phyloP scores from a whole-genome alignment of 371 early-diverging fungal species.

The Haplosporangium sp. region DNA sequence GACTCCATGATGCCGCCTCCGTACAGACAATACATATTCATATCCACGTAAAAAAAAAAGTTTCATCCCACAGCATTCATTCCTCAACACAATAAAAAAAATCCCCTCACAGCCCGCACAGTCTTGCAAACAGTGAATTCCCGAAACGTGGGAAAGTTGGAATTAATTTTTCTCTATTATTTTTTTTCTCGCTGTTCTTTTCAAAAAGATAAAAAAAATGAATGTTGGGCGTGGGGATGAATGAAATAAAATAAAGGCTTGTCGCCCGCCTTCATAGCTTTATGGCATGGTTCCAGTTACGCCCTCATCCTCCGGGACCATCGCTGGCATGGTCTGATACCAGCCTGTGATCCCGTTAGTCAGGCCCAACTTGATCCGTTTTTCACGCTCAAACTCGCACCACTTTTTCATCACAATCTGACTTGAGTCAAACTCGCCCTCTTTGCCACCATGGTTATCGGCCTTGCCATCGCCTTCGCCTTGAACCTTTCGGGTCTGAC shows the following conservation, averaged over 20 bases:
- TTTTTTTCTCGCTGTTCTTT: too few relatives aligned
- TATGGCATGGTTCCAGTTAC: slow-evolving; percentile 2
- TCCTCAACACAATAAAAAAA: neutral
- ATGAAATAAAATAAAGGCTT: too few relatives aligned
- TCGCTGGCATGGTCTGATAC: slow-evolving; percentile 43
- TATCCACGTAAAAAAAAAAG: neutral
- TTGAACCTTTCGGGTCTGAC: slow-evolving; percentile 91
- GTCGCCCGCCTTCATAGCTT: neutral
- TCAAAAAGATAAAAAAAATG: too few relatives aligned
- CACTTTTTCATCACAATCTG: slow-evolving; percentile 71
- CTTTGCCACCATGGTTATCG: slow-evolving; percentile 58
- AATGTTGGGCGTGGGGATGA: too few relatives aligned
- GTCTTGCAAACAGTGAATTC: neutral
- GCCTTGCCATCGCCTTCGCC: slow-evolving; percentile 68
- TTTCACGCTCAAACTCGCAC: slow-evolving; percentile 60
- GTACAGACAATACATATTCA: too few relatives aligned
- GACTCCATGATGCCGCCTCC: too few relatives aligned
- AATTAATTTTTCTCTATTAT: neutral
- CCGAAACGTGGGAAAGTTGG: slow-evolving; percentile 8
- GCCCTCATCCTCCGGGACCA: slow-evolving; percentile 11
- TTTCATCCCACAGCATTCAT: too few relatives aligned
- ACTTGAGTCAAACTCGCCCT: slow-evolving; percentile 68
- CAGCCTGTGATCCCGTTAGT: slow-evolving; percentile 47
- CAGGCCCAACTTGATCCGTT: slow-evolving; percentile 46
- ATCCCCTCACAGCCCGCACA: neutral